Percentiles rank a stretch among this genome's conserved stretches.
Evolutionary conservation across 371 early-diverging fungal genomes (phyloP).

Genomic region (Mucor lusitanicus): DNA sequence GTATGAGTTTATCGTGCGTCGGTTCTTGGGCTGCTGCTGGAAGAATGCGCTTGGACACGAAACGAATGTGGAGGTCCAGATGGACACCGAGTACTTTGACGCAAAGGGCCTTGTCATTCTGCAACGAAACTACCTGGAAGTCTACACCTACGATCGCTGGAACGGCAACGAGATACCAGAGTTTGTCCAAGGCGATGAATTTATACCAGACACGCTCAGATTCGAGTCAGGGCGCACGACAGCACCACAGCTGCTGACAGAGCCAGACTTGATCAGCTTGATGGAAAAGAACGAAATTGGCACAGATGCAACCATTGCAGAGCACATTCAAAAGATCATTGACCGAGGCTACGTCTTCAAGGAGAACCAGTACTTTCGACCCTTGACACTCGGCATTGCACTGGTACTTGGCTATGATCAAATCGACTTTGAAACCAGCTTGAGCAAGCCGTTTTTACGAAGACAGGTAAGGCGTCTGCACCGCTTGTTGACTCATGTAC

Average conservation of each 20-base stretch:
- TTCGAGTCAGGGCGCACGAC: slow-evolving; percentile 78
- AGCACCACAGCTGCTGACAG: slow-evolving; percentile 86
- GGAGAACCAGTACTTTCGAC: slow-evolving; percentile 68
- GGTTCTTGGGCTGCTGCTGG: slow-evolving; percentile 96
- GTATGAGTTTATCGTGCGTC: slow-evolving; percentile 91
- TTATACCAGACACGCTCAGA: slow-evolving; percentile 66
- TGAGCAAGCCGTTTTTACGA: slow-evolving; percentile 85
- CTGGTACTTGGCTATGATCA: slow-evolving; percentile 92
- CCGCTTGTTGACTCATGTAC: not conserved
- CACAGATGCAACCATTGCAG: slow-evolving; percentile 99
- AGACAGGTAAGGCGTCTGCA: slow-evolving; percentile 56
- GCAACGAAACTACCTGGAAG: slow-evolving; percentile 93
- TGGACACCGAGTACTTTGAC: slow-evolving; percentile 75
- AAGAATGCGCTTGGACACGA: slow-evolving; percentile 94
- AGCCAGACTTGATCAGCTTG: slow-evolving; percentile 91
- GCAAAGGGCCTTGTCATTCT: slow-evolving; percentile 77
- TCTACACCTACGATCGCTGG: slow-evolving; percentile 97
- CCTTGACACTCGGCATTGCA: slow-evolving; percentile 91
- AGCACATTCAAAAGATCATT: slow-evolving; percentile 97
- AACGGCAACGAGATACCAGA: slow-evolving; percentile 68
- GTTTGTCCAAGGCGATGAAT: slow-evolving; percentile 75
- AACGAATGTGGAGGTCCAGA: slow-evolving; percentile 70
- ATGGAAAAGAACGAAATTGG: slow-evolving; percentile 99
- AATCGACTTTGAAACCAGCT: slow-evolving; percentile 81
- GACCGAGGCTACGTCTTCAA: slow-evolving; percentile 91